A percentile compares a stretch with the other conserved stretches of the same genome.
Evolutionary conservation across 2,329 filamentous ascomycete genomes (phyloP).

Genomic region (Rhynchosporium agropyri): DNA sequence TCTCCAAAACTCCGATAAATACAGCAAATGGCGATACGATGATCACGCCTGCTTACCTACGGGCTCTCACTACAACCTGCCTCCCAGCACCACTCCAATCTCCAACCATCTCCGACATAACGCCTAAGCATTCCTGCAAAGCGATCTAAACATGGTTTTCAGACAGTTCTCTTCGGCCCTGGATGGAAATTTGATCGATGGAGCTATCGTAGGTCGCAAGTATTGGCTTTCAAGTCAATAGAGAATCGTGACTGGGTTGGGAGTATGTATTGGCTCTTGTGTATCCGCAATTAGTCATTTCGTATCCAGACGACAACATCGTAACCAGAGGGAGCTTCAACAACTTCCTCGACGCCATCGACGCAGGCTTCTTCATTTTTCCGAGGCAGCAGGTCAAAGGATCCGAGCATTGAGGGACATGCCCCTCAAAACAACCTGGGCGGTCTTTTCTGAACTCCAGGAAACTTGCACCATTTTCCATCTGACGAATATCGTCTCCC

Average conservation of each 20-base stretch:
- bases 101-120: constrained; percentile 58
- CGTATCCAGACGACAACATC: constrained; percentile 51
- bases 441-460: constrained; percentile 44
- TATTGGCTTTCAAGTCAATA: constrained; percentile 47
- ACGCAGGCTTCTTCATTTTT: constrained; percentile 51
- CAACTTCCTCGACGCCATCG: constrained; percentile 46
- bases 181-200: constrained; percentile 44
- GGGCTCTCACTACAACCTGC: constrained; percentile 52
- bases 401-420: constrained; percentile 45
- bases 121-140: constrained; percentile 56
- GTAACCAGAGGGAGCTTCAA: constrained; percentile 37
- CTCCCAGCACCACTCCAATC: constrained; percentile 44
- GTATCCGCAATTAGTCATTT: constrained; percentile 52
- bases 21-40: constrained; percentile 51
- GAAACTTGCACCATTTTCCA: constrained; percentile 50
- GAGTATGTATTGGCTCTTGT: constrained; percentile 53
- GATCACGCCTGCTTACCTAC: constrained; percentile 60
- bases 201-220: constrained; percentile 44
- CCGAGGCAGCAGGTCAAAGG: constrained; percentile 46
- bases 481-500: constrained; percentile 56
- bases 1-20: constrained; percentile 36
- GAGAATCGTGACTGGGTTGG: constrained; percentile 45
- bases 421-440: constrained; percentile 39
- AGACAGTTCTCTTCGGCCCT: constrained; percentile 48
- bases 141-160: constrained; percentile 54